These are phyloP conservation scores for Dissophora ornata DNA, from an alignment of 192 early-diverging fungal genomes.

Conservation along the genomic window DNA sequence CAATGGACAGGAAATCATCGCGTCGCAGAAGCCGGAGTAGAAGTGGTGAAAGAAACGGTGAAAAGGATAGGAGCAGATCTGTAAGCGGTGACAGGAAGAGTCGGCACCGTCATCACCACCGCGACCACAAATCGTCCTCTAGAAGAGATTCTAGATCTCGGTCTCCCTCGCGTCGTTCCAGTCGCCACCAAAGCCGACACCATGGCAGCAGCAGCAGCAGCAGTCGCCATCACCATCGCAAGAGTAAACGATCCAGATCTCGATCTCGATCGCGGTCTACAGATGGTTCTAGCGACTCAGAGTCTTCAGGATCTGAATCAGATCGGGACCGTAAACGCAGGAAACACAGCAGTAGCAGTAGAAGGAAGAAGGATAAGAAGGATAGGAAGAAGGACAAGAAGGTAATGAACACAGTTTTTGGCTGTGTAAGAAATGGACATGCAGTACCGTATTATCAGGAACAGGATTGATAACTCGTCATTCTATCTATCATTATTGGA, in stretches of 20 bases:
- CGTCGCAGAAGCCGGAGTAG: constrained; percentile 1
- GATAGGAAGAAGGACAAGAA: constrained; percentile 59
- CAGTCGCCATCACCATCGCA: constrained; percentile 15
- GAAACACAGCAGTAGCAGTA: constrained; percentile 31
- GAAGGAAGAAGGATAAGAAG: constrained; percentile 57
- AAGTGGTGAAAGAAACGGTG: background rate
- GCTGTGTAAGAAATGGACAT: too few species aligned
- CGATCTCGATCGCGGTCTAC: constrained; percentile 31
- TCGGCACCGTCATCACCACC: too few species aligned
- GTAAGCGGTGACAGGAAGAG: background rate
- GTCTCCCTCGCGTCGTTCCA: constrained; percentile 29
- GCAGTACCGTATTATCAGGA: background rate
- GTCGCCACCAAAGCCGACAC: constrained; percentile 8
- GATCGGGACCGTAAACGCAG: constrained; percentile 40
- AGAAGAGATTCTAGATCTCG: constrained; percentile 11
- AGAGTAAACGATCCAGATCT: constrained; percentile 40
- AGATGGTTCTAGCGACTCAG: constrained; percentile 19
- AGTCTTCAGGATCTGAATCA: constrained; percentile 44
- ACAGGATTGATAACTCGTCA: background rate
- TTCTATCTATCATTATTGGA: constrained; percentile 11
- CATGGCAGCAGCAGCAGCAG: constrained; percentile 11
- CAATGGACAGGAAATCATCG: too few species aligned
- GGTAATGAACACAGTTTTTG: constrained; percentile 21
- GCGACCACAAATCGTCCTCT: constrained; percentile 3
- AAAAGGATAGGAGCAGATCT: constrained; percentile 4